A percentile compares a stretch with the other conserved stretches of the same genome.
Conservation (phyloP, 257 asterid species). For the Cynanchum wilfordii region DNA sequence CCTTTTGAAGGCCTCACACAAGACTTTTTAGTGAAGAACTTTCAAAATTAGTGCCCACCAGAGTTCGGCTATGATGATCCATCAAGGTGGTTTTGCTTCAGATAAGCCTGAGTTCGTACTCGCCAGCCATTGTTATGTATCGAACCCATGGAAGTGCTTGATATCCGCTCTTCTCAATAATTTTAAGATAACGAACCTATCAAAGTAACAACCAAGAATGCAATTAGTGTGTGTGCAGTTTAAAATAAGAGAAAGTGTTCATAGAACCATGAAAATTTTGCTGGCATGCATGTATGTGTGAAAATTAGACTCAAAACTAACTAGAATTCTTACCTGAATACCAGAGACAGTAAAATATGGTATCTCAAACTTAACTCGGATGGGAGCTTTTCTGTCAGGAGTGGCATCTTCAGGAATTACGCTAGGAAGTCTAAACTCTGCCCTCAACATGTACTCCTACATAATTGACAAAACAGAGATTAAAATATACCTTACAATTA, state of each 20-base stretch:
- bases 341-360: conserved; percentile 52
- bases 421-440: conserved; percentile 47
- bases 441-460: conserved; percentile 44
- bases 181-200: conserved; percentile 48
- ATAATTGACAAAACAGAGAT: conserved; percentile 1
- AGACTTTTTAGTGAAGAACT: neutral
- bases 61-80: neutral
- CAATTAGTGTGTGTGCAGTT: neutral
- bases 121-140: conserved; percentile 50
- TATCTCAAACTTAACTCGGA: conserved; percentile 46
- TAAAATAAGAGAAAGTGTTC: neutral
- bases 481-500: neutral
- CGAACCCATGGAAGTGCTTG: conserved; percentile 58
- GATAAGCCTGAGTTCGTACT: conserved; percentile 42
- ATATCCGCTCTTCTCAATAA: conserved; percentile 51
- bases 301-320: neutral
- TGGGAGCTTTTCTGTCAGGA: conserved; percentile 51
- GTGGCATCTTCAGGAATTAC: conserved; percentile 37
- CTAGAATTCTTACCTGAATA: conserved; percentile 30
- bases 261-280: neutral
- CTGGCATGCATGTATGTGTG: neutral
- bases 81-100: conserved; percentile 9
- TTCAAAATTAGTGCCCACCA: neutral
- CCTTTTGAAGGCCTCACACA: neutral
- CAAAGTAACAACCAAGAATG: neutral